A percentile compares a stretch with the other conserved stretches of the same genome.
Conservation (phyloP, 2,329 filamentous ascomycete genomes). For the Helicocarpus griseus region DNA sequence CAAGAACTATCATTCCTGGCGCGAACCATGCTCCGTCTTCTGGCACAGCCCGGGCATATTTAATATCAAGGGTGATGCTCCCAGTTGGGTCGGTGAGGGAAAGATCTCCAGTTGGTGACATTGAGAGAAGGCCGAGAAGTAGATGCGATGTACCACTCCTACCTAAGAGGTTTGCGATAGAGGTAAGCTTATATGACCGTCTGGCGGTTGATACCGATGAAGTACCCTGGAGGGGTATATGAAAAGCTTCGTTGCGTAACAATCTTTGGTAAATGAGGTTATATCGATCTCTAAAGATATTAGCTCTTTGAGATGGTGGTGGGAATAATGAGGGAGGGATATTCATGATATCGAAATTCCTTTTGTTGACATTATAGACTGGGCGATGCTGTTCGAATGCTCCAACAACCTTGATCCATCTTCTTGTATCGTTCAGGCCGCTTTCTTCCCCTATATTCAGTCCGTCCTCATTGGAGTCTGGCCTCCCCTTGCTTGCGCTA, state of each 20-base stretch:
- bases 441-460: conserved; percentile 1
- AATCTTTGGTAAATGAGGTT: conserved; percentile 87
- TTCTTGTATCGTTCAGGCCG: conserved; percentile 48
- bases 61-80: conserved; percentile 73
- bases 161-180: conserved; percentile 65
- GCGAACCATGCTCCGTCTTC: conserved; percentile 84
- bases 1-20: conserved; percentile 89
- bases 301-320: conserved; percentile 68
- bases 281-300: conserved; percentile 80
- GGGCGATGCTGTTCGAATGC: conserved; percentile 71
- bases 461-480: conserved; percentile 15
- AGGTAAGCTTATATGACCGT: conserved; percentile 75
- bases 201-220: conserved; percentile 40
- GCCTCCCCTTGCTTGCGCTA: conserved; percentile 38
- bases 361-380: conserved; percentile 51
- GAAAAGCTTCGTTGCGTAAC: conserved; percentile 86
- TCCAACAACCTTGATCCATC: conserved; percentile 74
- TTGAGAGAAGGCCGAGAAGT: conserved; percentile 70
- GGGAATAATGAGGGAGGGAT: conserved; percentile 64
- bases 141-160: conserved; percentile 77
- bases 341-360: conserved; percentile 72
- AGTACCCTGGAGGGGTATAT: conserved; percentile 57
- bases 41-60: conserved; percentile 70
- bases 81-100: conserved; percentile 81
- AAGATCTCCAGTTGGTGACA: conserved; percentile 71